Base-by-base conservation (phyloP, 2,329 filamentous ascomycete genomes). In the Leptographium procerum region DNA sequence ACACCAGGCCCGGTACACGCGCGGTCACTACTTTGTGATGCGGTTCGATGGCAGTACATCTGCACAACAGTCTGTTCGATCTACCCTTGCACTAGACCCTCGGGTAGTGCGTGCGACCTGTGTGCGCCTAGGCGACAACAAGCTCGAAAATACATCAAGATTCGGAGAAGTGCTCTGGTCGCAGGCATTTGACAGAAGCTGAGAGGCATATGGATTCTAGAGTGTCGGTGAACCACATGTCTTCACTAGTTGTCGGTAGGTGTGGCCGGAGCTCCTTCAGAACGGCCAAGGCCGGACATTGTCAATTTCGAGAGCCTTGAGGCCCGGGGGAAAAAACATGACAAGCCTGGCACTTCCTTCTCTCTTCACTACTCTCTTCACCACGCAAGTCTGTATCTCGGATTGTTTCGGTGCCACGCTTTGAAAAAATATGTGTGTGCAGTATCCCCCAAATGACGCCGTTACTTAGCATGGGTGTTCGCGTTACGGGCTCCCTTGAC, bases 11-110 rank as follows among this genome's bases (percentile, higher is more conserved):
- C 85, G 84, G 64, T 87, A 97, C 80, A 83, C 83, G 64, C 82
- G 85, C 65, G 94, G 94, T 58, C 91, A 97, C 77, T 95, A 99
- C 80, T 99, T 99, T 73, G 88, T 95, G 69, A 89, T 99, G 88
- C 89, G 94, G 66, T 99, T 96, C 78, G 94, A 99, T 72, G 77
- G 87, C 59, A 87, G 85, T 60, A 75, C 85, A 9, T 72, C 77
- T 55, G 86, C 88, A 9, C 92, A 97, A 73, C 76, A 88, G 64
- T 78, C 84, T 50, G 81, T 99, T 47, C 81, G 86, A 61, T 80
- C 80, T 61, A 92, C 88, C 22, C 79, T 99, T 64, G 81, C 83
- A 55, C 78, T 95, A 65, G 94, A 99, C 74, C 92, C 94, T 47
- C 80, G 94, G 59, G 88, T 97, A 83, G 88, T 99, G 63, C 84